These are phyloP conservation scores for Talaromyces nanjingensis DNA, from an alignment of 495 filamentous ascomycete genomes.

Conservation along the genomic window DNA sequence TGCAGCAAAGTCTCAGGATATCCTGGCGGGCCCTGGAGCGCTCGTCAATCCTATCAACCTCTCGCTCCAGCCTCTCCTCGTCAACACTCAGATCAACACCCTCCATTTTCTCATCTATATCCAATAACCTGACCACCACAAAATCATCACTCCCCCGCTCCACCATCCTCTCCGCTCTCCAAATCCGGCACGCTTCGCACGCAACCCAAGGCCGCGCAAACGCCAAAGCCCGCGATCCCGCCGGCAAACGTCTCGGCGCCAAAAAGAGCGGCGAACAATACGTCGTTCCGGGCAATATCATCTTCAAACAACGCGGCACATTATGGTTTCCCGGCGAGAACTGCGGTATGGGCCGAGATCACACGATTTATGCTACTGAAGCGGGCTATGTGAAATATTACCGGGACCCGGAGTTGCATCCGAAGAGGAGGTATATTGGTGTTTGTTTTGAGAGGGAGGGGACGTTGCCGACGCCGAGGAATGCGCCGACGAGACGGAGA, in stretches of 20 bases:
- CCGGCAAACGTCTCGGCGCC: constrained; percentile 88
- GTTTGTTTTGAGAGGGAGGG: constrained; percentile 70
- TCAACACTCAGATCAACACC: background rate
- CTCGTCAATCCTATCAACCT: constrained; percentile 18
- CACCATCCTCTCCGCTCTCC: constrained; percentile 27
- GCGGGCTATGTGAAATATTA: constrained; percentile 95
- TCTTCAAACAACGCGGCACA: constrained; percentile 93
- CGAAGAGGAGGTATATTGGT: constrained; percentile 85
- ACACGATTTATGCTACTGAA: constrained; percentile 84
- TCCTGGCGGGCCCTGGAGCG: constrained; percentile 35
- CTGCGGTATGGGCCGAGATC: constrained; percentile 88
- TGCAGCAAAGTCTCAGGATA: constrained; percentile 36
- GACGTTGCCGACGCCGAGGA: constrained; percentile 63
- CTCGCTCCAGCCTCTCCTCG: background rate
- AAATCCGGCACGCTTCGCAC: constrained; percentile 72
- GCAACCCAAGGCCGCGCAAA: constrained; percentile 83
- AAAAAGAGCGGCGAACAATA: constrained; percentile 90
- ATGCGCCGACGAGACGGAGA: constrained; percentile 55
- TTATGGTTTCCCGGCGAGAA: constrained; percentile 94
- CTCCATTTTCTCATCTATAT: background rate
- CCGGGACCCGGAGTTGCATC: constrained; percentile 69
- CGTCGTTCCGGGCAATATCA: constrained; percentile 91
- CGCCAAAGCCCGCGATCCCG: constrained; percentile 69
- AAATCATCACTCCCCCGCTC: constrained; percentile 14
- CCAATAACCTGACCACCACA: background rate